Evolutionary conservation across 306 rosid genomes (phyloP), one percentile per base, ranked within the genome.

Genomic region (Hylodesmum podocarpum): DNA sequence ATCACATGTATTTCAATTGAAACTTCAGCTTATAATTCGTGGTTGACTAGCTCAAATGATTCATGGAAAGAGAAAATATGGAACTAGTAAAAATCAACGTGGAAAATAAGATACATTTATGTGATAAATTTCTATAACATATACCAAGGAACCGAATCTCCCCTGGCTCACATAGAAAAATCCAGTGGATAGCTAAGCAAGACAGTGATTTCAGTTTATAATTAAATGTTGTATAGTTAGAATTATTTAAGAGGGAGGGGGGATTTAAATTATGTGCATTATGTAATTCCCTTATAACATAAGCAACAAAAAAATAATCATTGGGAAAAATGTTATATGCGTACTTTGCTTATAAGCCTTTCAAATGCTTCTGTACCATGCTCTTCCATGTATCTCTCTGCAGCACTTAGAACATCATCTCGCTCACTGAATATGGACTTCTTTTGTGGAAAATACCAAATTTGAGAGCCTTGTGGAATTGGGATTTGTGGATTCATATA

Each of bases 291-390:
- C 12, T 59, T 12, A 59, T 29, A 29, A 59, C 5, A n/a, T 29
- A 31, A 61, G n/a, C 68, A 33, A 40, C 46, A 24, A 15, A 28
- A 59, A 6, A 14, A 3, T 2, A 10, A 41, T 4, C 39, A 28
- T 44, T 6, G 36, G 27, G 39, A n/a, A n/a, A n/a, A n/a, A n/a
- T n/a, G n/a, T 55, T 8, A 40, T 7, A 3, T 54, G 61, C 4
- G 49, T 64, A 93, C 98, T 95, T 82, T 91, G 86, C 22, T 85
- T 14, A 95, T 92, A 25, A 95, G 90, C 83, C 92, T 88, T 81
- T 92, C 92, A 64, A 95, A 95, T 33, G 85, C 97, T 70, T 89
- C 91, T 0, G 97, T 87, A 57, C 96, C 98, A 66, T 95, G 85
- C 50, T 89, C 84, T 82, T 86, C 89, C 78, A 92, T 90, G 69